Conservation (phyloP, 495 filamentous ascomycete species). For the Penicillium goetzii region DNA sequence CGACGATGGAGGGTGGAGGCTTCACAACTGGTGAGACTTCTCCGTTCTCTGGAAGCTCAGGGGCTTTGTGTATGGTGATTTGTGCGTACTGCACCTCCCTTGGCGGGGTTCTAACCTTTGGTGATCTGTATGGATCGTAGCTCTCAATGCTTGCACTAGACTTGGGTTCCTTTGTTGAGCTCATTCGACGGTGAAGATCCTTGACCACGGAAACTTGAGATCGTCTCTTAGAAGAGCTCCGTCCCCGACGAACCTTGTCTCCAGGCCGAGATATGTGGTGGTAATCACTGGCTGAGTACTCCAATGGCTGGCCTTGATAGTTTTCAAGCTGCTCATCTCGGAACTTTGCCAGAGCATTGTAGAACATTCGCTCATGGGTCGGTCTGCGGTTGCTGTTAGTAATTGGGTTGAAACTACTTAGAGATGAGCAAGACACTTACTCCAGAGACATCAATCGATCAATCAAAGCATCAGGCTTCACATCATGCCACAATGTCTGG, state of each 20-base stretch:
- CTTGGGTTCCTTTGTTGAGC: conserved; percentile 51
- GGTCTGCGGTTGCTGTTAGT: conserved; percentile 47
- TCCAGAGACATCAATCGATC: conserved; percentile 65
- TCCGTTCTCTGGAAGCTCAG: conserved; percentile 15
- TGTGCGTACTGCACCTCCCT: conserved; percentile 55
- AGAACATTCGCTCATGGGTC: conserved; percentile 91
- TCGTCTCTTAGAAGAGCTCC: conserved; percentile 52
- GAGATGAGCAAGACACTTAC: conserved; percentile 49
- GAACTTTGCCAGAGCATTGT: conserved; percentile 79
- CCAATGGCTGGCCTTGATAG: conserved; percentile 70
- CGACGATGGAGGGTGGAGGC: conserved; percentile 30
- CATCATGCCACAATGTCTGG: conserved; percentile 84
- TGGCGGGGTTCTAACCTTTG: conserved; percentile 49
- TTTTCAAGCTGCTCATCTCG: conserved; percentile 82
- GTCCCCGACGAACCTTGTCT: conserved; percentile 22
- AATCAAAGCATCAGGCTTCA: conserved; percentile 70
- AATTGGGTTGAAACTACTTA: conserved; percentile 4
- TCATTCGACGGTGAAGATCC: conserved; percentile 50
- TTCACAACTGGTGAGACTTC: conserved; percentile 21
- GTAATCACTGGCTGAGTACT: conserved; percentile 84
- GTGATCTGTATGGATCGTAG: conserved; percentile 85
- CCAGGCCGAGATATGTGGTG: conserved; percentile 67
- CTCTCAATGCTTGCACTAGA: conserved; percentile 55
- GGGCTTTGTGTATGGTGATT: conserved; percentile 66
- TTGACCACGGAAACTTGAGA: conserved; percentile 76